Evolutionary conservation across 2,329 filamentous ascomycete genomes (phyloP).

Genomic region (Fusarium redolens): DNA sequence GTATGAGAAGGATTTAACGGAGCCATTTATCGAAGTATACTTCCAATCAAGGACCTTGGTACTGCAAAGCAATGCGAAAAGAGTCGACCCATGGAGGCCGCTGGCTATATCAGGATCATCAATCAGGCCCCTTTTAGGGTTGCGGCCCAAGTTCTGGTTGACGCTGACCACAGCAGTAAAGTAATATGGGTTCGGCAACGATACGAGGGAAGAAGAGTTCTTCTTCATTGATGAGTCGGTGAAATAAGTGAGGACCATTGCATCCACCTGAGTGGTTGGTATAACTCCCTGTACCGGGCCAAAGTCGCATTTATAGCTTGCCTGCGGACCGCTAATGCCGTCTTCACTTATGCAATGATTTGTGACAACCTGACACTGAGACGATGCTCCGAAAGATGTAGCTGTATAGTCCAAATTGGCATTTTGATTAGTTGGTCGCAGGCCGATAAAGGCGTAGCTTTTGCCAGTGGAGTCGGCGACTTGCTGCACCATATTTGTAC

Average conservation of each 20-base stretch:
- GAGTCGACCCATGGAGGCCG: neutral
- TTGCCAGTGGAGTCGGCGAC: neutral
- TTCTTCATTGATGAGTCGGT: neutral
- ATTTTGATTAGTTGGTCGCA: neutral
- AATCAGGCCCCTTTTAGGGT: neutral
- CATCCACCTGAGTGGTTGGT: neutral
- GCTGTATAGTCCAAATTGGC: neutral
- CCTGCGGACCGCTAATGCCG: neutral
- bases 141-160: neutral
- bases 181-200: neutral
- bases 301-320: neutral
- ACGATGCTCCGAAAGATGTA: neutral
- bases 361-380: neutral
- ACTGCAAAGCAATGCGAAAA: neutral
- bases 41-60: neutral
- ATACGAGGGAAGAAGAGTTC: accelerated
- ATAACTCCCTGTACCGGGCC: neutral
- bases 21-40: neutral
- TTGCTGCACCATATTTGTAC: neutral
- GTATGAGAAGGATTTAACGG: neutral
- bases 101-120: neutral
- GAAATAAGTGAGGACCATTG: neutral
- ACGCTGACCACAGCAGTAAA: neutral
- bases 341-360: neutral
- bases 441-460: neutral